Base-by-base conservation (phyloP, 257 asterid species). In the Fraxinus pennsylvanica region DNA sequence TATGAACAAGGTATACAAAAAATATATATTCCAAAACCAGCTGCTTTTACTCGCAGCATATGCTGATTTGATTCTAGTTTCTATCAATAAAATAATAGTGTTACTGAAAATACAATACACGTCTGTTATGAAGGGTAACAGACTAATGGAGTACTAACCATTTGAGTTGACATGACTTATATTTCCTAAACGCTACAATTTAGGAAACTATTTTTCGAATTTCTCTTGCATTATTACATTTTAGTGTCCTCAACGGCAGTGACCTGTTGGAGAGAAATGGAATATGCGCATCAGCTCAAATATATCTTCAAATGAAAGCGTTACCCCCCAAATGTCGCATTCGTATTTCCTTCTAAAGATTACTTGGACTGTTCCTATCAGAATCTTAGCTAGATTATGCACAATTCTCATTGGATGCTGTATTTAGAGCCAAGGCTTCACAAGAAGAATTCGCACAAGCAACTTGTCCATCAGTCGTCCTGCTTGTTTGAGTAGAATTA, bases 401-500 rank as follows among this genome's bases (percentile, higher is more conserved):
- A 65, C 21, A 50, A 52, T 68, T n/a, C 82, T 77, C 79, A 41
- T 59, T 63, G 66, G 79, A n/a, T 19, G 76, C 76, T 3, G 68
- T 39, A 30, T 33, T 45, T 29, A 52, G 43, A 71, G 77, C 75
- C 72, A 25, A 63, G 66, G 43, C 71, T 79, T 81, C 75, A 22
- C 77, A 74, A 50, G 84, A 59, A 36, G 78, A 33, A 72, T 21
- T 9, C 39, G 68, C 8, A 82, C 83, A 77, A 75, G 73, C 74
- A 66, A 63, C 77, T 72, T 75, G 72, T 72, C 71, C 81, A 76
- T 84, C 63, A 15, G 45, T 21, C n/a, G 19, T 36, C 59, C 57
- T n/a, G 67, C 5, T 66, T 74, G 66, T 82, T 36, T 4, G 66
- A 72, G 25, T 69, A 30, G 54, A 69, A 68, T 35, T 78, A 59